Base-by-base conservation (phyloP, 371 early-diverging fungal species). In the Saksenaea vasiformis region DNA sequence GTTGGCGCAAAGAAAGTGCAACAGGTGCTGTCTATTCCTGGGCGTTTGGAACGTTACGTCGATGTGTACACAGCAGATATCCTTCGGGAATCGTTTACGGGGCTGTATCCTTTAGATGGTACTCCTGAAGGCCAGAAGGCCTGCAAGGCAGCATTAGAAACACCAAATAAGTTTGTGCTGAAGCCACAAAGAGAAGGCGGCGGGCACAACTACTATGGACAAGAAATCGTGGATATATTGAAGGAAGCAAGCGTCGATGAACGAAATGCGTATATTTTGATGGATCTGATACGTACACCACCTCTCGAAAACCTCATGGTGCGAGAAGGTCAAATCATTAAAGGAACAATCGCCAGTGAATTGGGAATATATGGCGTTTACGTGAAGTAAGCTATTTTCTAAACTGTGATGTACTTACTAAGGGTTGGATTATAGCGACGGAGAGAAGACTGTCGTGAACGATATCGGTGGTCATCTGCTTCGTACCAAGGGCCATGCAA, bases 121-220 rank as follows among this genome's bases (percentile, higher is more conserved):
- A 77, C 87, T 0, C 63, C 73, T 0, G 89, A 85, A 35, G 96
- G 96, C 0, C 56, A 85, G 38, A 71, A 78, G 11, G 95, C 95
- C 0, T 86, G 84, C 35, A 69, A 89, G 41, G 66, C 74, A 56
- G 96, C 94, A 1, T 54, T 95, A 15, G 62, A 69, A 14, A 65
- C 84, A 17, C 92, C 93, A 2, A 82, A 81, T 13, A 69, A 83
- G 11, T 90, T 83, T 69, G 98, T 98, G 19, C 84, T 97, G 83
- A 98, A 98, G 72, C 98, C 99, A 3, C 97, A 97, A 73, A 85
- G 98, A 35, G 98, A 98, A 76, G 99, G 99, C 4, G 99, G 99
- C 13, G 98, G 95, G 35, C 93, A 96, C 80, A 98, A 98, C 75
- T 79, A 94, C 27, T 98, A 97, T 72, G 93, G 95, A 15, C 68